Evolutionary conservation across 2,329 filamentous ascomycete species (phyloP), one percentile per base, ranked within the genome.

Genomic region (Penicillium sp.): DNA sequence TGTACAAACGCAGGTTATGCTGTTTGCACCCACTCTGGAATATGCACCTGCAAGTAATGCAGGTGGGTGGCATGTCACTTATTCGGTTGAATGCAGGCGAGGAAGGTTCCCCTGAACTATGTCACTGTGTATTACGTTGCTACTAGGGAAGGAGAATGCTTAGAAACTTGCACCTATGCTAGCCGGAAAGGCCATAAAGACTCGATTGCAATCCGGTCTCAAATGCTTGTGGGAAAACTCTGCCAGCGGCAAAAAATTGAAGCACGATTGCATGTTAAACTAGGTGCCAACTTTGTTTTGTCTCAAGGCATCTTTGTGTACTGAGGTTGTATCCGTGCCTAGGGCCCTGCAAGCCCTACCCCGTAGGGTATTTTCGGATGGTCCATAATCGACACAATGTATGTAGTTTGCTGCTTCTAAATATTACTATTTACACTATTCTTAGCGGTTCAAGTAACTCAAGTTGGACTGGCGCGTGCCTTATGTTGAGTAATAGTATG

Each of bases 111-210:
- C 14, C 42, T 3, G 46, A 38, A 3, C 22, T 38, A 2, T 45
- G 41, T 18, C 46, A 45, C 20, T 45, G 37, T 24, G 42, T 49
- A 42, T 42, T 20, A 38, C 46, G 3, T 49, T 45, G 18, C 32
- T 45, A 6, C 27, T 45, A 11, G 42, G 46, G 3, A 49, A 9
- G 4, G 24, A 29, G 6, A 34, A 42, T 7, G 24, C 31, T 23
- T 49, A 38, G 42, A 38, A 45, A 22, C 22, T 11, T 23, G 46
- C 46, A 3, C 42, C 42, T 2, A 49, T 49, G 46, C 31, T 45
- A 22, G 27, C 18, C 24, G 46, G 46, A 14, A 9, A 28, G 7
- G 28, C 36, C 11, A 39, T 38, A 6, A 41, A 14, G 23, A n/a
- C 29, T 29, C 23, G 13, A 4, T 13, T 49, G 14, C 42, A 42